Percentiles rank a stretch among this genome's conserved stretches.
Evolutionary conservation across 1,284 basidiomycete genomes (phyloP).

Genomic region (Fomes fomentarius): DNA sequence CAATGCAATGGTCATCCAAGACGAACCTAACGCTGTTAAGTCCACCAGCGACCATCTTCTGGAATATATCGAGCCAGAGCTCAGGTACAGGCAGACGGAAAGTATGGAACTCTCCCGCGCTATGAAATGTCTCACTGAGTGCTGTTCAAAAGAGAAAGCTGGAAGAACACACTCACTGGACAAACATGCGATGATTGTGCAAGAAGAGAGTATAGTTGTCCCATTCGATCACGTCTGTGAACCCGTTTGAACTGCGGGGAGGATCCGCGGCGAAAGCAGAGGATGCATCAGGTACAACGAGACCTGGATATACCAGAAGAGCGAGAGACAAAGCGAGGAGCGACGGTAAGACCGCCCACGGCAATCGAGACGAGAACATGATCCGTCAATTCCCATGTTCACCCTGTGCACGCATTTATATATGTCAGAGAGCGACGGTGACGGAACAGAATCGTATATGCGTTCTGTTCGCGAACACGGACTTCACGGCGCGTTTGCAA

Average conservation of each 20-base stretch:
- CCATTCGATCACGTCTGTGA: constrained; percentile 35
- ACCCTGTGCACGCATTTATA: neutral
- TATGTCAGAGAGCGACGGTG: neutral
- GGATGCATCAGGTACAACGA: neutral
- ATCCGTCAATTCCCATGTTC: neutral
- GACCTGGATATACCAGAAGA: neutral
- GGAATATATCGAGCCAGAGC: constrained; percentile 81
- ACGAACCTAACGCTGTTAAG: constrained; percentile 61
- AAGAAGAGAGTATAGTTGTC: constrained; percentile 37
- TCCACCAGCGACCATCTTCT: constrained; percentile 83
- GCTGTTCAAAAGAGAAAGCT: neutral
- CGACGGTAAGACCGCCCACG: neutral
- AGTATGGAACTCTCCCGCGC: constrained; percentile 81
- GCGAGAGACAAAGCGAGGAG: neutral
- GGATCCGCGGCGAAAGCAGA: constrained; percentile 18
- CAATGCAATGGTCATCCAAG: neutral
- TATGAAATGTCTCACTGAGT: constrained; percentile 24
- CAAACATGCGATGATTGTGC: constrained; percentile 40
- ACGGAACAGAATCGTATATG: neutral
- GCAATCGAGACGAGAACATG: neutral
- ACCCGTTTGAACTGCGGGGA: constrained; percentile 32
- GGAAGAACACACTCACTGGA: constrained; percentile 44
- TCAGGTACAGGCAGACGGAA: constrained; percentile 81
- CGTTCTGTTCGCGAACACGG: neutral
- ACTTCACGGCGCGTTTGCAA: neutral